Conservation (phyloP, 176 grass and related monocot genomes). For the Thinopyrum elongatum region DNA sequence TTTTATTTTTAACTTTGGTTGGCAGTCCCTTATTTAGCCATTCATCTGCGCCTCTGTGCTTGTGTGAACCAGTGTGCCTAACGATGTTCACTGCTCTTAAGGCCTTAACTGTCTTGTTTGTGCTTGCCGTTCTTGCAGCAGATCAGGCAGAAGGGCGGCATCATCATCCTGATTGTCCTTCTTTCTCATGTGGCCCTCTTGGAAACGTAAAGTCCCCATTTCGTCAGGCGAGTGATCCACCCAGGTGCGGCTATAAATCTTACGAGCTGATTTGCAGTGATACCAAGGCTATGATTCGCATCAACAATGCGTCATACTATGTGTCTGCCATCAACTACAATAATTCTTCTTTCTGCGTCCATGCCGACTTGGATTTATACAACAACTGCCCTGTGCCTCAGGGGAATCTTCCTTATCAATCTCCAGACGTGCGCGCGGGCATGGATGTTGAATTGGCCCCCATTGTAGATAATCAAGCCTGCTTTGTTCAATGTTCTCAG, state of each 20-base stretch:
- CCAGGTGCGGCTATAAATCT: not conserved
- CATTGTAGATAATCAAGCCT: not conserved
- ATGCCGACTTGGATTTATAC: not conserved
- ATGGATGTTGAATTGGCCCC: not conserved
- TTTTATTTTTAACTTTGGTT: not conserved
- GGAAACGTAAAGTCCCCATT: not conserved
- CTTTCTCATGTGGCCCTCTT: not conserved
- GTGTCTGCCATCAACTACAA: not conserved
- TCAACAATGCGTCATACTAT: not conserved
- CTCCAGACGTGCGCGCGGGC: too few relatives aligned
- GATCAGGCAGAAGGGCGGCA: not conserved
- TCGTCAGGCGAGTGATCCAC: not conserved
- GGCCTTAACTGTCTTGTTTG: not conserved
- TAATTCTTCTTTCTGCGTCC: not conserved
- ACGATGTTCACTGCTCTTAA: not conserved
- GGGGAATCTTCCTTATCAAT: too few relatives aligned
- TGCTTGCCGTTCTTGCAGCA: not conserved
- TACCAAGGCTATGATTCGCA: not conserved
- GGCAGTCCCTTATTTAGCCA: not conserved
- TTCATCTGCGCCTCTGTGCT: not conserved
- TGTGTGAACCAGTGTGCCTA: not conserved
- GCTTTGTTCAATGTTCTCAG: not conserved
- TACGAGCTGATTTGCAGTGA: not conserved
- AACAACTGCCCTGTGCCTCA: not conserved
- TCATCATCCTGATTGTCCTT: not conserved